Evolutionary conservation across 441 rosid genomes (phyloP).

Genomic region (Pelargonium myrrhifolium): DNA sequence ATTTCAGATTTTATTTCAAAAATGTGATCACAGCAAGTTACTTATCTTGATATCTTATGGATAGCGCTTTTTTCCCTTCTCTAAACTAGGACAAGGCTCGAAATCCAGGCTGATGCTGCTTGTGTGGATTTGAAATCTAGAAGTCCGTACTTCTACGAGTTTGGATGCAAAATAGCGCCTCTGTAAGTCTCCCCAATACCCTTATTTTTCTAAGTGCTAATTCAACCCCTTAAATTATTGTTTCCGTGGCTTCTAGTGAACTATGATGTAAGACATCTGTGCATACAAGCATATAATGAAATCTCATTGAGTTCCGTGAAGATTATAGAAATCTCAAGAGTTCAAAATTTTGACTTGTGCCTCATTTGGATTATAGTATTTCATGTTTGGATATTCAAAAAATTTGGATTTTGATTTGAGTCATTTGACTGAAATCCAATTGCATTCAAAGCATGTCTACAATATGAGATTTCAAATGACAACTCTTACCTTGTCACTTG

Average conservation of each 20-base stretch:
- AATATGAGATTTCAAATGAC: too few relatives aligned
- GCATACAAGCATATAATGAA: neutral
- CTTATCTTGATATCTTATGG: slow-evolving; percentile 7
- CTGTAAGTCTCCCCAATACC: slow-evolving; percentile 40
- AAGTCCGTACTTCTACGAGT: slow-evolving; percentile 63
- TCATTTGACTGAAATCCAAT: too few relatives aligned
- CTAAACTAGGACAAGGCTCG: slow-evolving; percentile 57
- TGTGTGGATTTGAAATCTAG: slow-evolving; percentile 76
- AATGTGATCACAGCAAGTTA: slow-evolving; percentile 6
- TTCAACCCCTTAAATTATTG: neutral
- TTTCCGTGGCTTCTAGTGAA: neutral
- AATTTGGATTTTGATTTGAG: too few relatives aligned
- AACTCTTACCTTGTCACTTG: too few relatives aligned
- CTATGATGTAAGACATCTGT: neutral
- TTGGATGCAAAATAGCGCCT: slow-evolving; percentile 79
- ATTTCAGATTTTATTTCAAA: neutral
- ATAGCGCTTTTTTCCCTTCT: slow-evolving; percentile 1
- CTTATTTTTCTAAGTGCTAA: neutral
- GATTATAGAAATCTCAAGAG: neutral
- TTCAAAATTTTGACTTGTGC: neutral
- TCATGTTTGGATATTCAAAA: too few relatives aligned
- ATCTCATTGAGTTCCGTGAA: slow-evolving; percentile 4
- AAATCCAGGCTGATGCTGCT: slow-evolving; percentile 91
- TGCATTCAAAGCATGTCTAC: too few relatives aligned
- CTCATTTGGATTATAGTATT: too few relatives aligned